Base-by-base conservation (phyloP, 495 filamentous ascomycete genomes). In the Hypoxylon fuscum region DNA sequence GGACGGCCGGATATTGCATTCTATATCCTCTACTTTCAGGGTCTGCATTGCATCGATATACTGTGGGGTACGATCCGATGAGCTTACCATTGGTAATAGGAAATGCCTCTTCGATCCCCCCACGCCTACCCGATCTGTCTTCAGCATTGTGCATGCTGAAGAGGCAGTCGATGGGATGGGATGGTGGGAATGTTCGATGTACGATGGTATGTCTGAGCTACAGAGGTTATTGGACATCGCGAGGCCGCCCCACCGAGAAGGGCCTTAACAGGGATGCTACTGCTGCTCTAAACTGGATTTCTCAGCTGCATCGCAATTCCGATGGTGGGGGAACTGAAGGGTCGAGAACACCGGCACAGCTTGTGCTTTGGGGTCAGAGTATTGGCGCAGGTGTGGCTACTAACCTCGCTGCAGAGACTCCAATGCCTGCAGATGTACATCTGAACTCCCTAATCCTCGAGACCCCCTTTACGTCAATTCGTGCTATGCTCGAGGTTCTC, bases 291-390 rank as follows among this genome's bases (percentile, higher is more conserved):
- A 57, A 74, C n/a, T 86, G 81, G 78, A 81, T 85, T 31, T 73
- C 73, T 23, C 55, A 82, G 54, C 44, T 71, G 32, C 74, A 75
- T 37, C 51, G 66, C 37, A 66, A 58, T 22, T 53, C 37, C 42
- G 54, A 63, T 51, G 59, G 61, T 29, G 52, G 44, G 35, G 49
- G 56, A 38, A 50, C 42, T 31, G 56, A 53, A 44, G 44, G 55
- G 48, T 70, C 62, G 48, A 55, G 43, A 27, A 65, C 70, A 12
- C 35, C 65, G 41, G 72, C 80, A 2, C 74, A 80, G 22, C 34
- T 92, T 9, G 66, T 93, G 0, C 68, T 95, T n/a, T 95, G 90
- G 91, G 90, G 90, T 0, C 91, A 95, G 63, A 89, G 85, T 55
- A 86, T 94, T 17, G 91, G 92, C 3, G 83, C 72, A 2, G 85